phyloP scores from a whole-genome alignment of 108 stramenopile genomes.

The Discostella stelligeroides region DNA sequence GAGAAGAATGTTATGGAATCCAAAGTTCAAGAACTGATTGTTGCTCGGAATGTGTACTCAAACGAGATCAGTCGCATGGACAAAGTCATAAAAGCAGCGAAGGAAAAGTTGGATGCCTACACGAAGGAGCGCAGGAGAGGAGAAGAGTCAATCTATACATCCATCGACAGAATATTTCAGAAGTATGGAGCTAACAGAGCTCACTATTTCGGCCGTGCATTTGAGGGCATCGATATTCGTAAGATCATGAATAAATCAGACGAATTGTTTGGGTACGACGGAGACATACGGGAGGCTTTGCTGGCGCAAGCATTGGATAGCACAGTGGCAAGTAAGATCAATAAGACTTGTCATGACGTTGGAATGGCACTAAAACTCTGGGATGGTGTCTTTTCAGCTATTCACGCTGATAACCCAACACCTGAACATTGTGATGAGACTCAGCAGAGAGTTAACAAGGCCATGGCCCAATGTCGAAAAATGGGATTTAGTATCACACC shows the following conservation, averaged over 20 bases:
- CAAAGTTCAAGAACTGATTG: too few species aligned
- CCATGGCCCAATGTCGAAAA: neutral
- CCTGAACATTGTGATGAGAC: neutral
- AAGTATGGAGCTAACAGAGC: neutral
- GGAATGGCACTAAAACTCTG: constrained; percentile 5
- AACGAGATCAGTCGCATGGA: constrained; percentile 3
- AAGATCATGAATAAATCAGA: neutral
- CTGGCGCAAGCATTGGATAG: too few species aligned
- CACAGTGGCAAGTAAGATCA: too few species aligned
- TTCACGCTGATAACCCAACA: neutral
- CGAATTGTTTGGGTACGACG: neutral
- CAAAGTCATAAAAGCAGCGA: neutral
- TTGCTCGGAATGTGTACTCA: neutral
- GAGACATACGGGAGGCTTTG: constrained; percentile 3
- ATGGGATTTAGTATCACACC: constrained; percentile 24
- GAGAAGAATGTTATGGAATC: too few species aligned
- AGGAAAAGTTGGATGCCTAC: neutral
- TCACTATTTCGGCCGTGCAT: too few species aligned
- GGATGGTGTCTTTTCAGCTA: constrained; percentile 5
- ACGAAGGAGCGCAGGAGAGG: neutral
- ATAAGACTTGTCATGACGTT: neutral
- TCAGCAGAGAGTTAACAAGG: neutral
- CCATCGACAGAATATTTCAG: constrained; percentile 6
- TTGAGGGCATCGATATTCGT: neutral
- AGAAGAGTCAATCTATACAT: neutral